A percentile compares a stretch with the other conserved stretches of the same genome.
Evolutionary conservation across 139 green algal genomes (phyloP).

Genomic region (Nannochloris sp.): DNA sequence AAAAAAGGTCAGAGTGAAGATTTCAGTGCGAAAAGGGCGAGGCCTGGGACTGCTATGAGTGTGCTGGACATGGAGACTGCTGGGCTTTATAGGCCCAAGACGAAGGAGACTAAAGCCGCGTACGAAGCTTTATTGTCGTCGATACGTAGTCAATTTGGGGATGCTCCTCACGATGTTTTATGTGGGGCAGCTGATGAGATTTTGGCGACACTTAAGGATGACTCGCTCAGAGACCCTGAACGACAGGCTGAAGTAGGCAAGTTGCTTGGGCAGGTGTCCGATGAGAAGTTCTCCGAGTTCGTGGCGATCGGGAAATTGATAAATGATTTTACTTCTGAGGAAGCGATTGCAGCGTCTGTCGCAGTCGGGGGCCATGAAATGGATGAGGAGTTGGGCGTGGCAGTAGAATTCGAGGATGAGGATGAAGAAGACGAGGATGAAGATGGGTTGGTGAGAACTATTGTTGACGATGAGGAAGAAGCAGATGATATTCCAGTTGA

Average conservation of each 20-base stretch:
- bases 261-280: slow-evolving; percentile 57
- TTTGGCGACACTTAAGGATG: slow-evolving; percentile 82
- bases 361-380: slow-evolving; percentile 28
- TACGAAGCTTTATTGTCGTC: slow-evolving; percentile 85
- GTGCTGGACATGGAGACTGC: slow-evolving; percentile 76
- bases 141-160: slow-evolving; percentile 81
- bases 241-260: slow-evolving; percentile 57
- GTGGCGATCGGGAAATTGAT: slow-evolving; percentile 85
- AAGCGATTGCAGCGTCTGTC: slow-evolving; percentile 16
- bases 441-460: slow-evolving; percentile 32
- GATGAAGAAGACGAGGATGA: slow-evolving; percentile 66
- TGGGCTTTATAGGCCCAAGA: slow-evolving; percentile 62
- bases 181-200: slow-evolving; percentile 92
- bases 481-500: slow-evolving; percentile 11
- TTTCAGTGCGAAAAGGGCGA: slow-evolving; percentile 18
- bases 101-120: slow-evolving; percentile 78
- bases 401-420: slow-evolving; percentile 86
- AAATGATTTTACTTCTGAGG: slow-evolving; percentile 67
- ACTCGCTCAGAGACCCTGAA: slow-evolving; percentile 60
- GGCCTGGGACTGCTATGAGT: slow-evolving; percentile 21
- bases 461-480: slow-evolving; percentile 37
- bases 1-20: slow-evolving; percentile 39
- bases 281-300: slow-evolving; percentile 79
- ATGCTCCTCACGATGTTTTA: slow-evolving; percentile 86
- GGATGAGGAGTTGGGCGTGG: slow-evolving; percentile 90